A percentile compares a stretch with the other conserved stretches of the same genome.
These are phyloP conservation scores for Sechiopsis laciniata DNA, from an alignment of 306 rosid species.

Conservation along the genomic window DNA sequence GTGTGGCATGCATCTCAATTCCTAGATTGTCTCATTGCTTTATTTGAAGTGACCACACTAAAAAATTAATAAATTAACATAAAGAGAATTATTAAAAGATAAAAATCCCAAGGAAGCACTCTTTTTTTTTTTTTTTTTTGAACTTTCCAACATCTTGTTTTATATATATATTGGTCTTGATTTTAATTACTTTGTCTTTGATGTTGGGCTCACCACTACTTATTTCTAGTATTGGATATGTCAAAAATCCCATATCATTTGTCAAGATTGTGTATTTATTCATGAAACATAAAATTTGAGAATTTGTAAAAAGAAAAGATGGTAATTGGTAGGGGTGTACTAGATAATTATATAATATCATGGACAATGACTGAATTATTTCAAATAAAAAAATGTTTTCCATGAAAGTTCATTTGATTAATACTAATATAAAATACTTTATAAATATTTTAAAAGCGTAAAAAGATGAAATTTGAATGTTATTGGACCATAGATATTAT, in stretches of 20 bases:
- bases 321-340: too few relatives aligned
- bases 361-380: too few relatives aligned
- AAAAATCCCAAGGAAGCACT: not conserved
- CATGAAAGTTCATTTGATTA: too few relatives aligned
- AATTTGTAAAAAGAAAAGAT: too few relatives aligned
- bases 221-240: not conserved
- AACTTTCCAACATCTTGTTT: not conserved
- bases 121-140: not conserved
- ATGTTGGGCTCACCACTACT: conserved; percentile 6
- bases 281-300: not conserved
- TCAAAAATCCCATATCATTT: not conserved
- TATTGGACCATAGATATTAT: not conserved
- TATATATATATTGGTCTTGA: not conserved
- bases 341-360: too few relatives aligned
- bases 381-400: too few relatives aligned
- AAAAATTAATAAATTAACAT: not conserved
- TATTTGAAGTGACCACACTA: conserved; percentile 8
- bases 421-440: too few relatives aligned
- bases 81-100: not conserved
- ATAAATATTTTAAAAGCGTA: too few relatives aligned
- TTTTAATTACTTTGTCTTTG: not conserved
- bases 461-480: not conserved
- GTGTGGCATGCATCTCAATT: conserved; percentile 16
- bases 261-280: not conserved
- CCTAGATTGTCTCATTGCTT: not conserved